These are phyloP conservation scores for Phytophthora europaea DNA, from an alignment of 352 stramenopile species.

Conservation along the genomic window DNA sequence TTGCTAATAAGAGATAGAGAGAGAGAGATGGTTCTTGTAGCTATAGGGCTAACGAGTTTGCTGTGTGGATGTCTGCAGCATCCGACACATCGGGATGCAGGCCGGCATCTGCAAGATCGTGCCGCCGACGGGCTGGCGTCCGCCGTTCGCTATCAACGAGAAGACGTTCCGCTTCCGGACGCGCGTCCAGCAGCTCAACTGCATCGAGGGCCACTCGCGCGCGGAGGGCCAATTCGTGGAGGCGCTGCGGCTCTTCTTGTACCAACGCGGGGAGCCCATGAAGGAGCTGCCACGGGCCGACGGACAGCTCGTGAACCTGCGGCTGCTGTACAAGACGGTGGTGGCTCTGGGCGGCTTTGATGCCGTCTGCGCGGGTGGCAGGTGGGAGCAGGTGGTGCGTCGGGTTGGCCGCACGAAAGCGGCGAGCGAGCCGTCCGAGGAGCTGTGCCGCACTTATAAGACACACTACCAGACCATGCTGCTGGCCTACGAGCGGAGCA, in stretches of 20 bases:
- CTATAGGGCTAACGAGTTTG: constrained; percentile 4
- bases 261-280: constrained; percentile 82
- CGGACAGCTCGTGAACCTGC: constrained; percentile 79
- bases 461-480: constrained; percentile 63
- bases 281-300: constrained; percentile 77
- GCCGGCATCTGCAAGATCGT: constrained; percentile 99
- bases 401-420: constrained; percentile 68
- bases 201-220: constrained; percentile 83
- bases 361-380: constrained; percentile 42
- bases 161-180: constrained; percentile 94
- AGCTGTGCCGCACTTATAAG: constrained; percentile 64
- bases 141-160: constrained; percentile 89
- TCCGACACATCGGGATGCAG: constrained; percentile 91
- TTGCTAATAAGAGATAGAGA: too few species aligned
- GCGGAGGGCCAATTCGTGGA: constrained; percentile 88
- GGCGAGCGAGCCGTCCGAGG: constrained; percentile 50
- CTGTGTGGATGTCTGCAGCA: constrained; percentile 46
- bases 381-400: constrained; percentile 70
- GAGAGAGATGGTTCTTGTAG: background rate
- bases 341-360: constrained; percentile 61
- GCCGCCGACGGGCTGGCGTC: constrained; percentile 95
- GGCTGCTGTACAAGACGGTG: constrained; percentile 77
- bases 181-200: constrained; percentile 97
- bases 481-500: constrained; percentile 63
- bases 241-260: constrained; percentile 83